Conservation (phyloP, 345 rosid species). For the Pugionium cornutum region DNA sequence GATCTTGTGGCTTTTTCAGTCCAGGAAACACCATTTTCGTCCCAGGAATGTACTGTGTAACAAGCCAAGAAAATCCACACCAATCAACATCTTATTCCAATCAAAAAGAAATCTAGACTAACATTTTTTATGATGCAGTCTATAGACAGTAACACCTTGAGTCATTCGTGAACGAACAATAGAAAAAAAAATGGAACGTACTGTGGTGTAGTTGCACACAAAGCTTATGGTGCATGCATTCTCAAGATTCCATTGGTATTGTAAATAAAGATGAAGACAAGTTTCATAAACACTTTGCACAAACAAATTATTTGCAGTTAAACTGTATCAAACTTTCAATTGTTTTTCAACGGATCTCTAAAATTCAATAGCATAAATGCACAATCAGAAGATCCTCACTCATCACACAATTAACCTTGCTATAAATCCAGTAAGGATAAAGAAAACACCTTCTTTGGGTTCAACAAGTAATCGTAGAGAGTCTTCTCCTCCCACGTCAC, state of each 20-base stretch:
- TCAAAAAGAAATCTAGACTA: neutral
- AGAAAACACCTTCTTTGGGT: constrained; percentile 73
- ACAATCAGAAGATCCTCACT: neutral
- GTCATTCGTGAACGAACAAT: too few relatives aligned
- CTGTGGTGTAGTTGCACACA: too few relatives aligned
- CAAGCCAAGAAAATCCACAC: neutral
- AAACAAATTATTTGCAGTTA: neutral
- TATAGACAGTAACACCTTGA: too few relatives aligned
- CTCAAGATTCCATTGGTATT: neutral
- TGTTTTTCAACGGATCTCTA: neutral
- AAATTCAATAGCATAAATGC: neutral
- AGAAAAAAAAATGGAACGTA: too few relatives aligned
- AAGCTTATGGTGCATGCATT: neutral
- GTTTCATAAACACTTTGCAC: neutral
- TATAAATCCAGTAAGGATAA: neutral
- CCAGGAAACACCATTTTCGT: constrained; percentile 91
- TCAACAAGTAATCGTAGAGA: constrained; percentile 75
- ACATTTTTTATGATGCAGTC: neutral
- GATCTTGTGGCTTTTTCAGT: constrained; percentile 78
- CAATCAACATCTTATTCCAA: neutral
- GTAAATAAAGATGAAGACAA: neutral
- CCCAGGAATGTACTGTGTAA: constrained; percentile 79
- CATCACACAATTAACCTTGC: neutral
- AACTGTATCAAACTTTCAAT: neutral
- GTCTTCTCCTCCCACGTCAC: constrained; percentile 78